phyloP scores from a whole-genome alignment of 495 filamentous ascomycete species.

The Penicillium crystallinum region DNA sequence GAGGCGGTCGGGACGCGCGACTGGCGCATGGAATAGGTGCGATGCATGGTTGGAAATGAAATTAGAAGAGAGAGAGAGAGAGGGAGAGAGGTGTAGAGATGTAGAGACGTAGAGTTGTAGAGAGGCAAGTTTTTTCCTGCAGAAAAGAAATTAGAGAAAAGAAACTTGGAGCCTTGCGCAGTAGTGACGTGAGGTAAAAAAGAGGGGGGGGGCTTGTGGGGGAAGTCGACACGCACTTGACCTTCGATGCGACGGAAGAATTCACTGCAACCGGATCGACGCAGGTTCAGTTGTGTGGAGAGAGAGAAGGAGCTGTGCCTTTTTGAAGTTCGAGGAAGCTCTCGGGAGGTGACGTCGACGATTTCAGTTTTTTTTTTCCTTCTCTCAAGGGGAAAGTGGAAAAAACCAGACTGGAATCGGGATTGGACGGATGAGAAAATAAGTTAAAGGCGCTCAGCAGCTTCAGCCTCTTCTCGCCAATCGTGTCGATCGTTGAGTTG shows the following conservation, averaged over 20 bases:
- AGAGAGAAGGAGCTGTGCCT: background rate
- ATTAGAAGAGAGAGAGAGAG: conserved; percentile 1
- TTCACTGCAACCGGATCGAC: conserved; percentile 29
- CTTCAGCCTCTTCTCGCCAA: conserved; percentile 1
- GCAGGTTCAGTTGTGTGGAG: conserved; percentile 7
- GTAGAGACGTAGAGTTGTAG: conserved; percentile 3
- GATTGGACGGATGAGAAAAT: background rate
- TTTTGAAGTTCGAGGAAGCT: conserved; percentile 7
- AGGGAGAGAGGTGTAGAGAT: background rate
- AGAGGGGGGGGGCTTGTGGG: conserved; percentile 12
- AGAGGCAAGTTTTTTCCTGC: conserved; percentile 16
- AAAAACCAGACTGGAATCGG: no score
- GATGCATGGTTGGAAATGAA: conserved; percentile 63
- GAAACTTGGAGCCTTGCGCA: conserved; percentile 29
- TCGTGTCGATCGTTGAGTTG: conserved; percentile 8
- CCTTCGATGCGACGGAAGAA: conserved; percentile 32
- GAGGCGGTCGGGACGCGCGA: conserved; percentile 87
- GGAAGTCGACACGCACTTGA: conserved; percentile 6
- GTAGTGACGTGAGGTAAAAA: conserved; percentile 36
- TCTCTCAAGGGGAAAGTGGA: background rate
- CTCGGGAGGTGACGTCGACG: conserved; percentile 37
- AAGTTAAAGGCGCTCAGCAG: background rate
- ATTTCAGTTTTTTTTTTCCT: no score
- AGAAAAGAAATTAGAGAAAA: conserved; percentile 16
- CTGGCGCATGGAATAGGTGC: conserved; percentile 98